Evolutionary conservation across 169 alveolate genomes (phyloP).

Genomic region (Cryptosporidium parvum): DNA sequence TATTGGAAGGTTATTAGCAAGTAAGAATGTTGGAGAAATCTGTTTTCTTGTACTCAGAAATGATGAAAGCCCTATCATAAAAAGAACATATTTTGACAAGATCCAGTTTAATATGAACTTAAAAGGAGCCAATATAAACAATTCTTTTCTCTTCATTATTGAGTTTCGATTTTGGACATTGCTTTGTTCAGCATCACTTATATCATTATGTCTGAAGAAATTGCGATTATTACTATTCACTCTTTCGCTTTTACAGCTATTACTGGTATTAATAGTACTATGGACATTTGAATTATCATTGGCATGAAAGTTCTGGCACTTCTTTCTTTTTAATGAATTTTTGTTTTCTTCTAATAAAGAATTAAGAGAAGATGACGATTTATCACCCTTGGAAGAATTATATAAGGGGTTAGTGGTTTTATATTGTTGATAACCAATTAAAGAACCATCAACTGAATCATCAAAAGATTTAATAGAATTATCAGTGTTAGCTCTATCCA

Average conservation of each 20-base stretch:
- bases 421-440: neutral
- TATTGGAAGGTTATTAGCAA: constrained; percentile 42
- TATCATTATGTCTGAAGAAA: no score
- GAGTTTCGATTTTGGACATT: neutral
- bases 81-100: neutral
- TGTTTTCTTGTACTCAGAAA: neutral
- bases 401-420: neutral
- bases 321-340: neutral
- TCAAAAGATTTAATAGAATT: neutral
- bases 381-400: neutral
- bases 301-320: no score
- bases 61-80: neutral
- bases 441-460: neutral
- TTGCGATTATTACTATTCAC: neutral
- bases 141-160: neutral
- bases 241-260: neutral
- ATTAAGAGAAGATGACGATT: neutral
- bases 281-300: no score
- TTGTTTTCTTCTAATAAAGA: neutral
- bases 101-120: neutral
- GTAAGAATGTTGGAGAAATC: constrained; percentile 46
- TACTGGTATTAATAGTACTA: neutral
- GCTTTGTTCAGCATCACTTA: neutral
- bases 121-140: neutral
- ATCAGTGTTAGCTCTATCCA: neutral